Evolutionary conservation across 257 asterid genomes (phyloP).

Genomic region (Fraxinus americana): DNA sequence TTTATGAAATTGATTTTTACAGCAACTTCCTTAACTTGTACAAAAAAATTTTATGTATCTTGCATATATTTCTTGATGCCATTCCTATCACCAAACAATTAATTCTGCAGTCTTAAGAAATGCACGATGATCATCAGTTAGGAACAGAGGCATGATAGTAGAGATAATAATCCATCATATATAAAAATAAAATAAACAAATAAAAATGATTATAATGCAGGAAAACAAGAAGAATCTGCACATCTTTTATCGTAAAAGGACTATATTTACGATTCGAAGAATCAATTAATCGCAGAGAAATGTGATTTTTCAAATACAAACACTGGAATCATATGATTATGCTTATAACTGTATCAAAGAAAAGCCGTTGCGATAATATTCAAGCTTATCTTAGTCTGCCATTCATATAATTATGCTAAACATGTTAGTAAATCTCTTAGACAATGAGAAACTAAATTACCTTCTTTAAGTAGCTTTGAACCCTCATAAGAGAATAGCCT

Average conservation of each 20-base stretch:
- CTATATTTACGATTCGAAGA: neutral
- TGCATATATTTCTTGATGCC: neutral
- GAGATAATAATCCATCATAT: neutral
- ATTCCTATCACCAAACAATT: no score
- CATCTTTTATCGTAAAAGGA: neutral
- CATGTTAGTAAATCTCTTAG: neutral
- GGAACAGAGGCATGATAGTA: no score
- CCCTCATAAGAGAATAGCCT: constrained; percentile 80
- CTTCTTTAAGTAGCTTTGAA: constrained; percentile 55
- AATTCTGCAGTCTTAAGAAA: no score
- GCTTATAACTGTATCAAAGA: neutral
- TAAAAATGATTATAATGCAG: neutral
- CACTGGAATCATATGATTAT: neutral
- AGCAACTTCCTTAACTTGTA: neutral
- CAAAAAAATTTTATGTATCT: neutral
- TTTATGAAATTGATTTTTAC: no score
- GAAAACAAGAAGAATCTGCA: neutral
- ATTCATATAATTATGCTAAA: neutral
- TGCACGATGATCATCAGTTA: no score
- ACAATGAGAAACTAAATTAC: constrained; percentile 10
- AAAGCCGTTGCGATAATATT: neutral
- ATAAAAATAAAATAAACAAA: neutral
- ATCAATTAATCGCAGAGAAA: neutral
- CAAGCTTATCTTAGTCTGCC: neutral
- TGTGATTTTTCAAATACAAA: neutral